Base-by-base conservation (phyloP, 371 early-diverging fungal species). In the Blakeslea trispora region DNA sequence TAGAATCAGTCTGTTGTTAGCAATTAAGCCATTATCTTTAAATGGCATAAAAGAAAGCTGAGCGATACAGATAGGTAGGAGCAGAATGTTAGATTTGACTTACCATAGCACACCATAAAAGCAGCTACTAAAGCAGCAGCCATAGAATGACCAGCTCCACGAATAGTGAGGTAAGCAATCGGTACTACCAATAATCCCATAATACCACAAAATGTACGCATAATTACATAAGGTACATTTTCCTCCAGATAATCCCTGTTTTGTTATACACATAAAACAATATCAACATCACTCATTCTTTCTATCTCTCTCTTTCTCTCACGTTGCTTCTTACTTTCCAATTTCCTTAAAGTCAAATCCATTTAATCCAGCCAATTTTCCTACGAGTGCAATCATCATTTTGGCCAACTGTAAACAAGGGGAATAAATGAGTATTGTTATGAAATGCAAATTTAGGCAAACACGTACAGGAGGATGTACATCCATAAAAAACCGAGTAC, bases 401-500 rank as follows among this genome's bases (percentile, higher is more conserved):
- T 98, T 99, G 24, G 98, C 99, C 35, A 99, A 57, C 77, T 77
- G 53, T 22, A 17, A 15, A 45, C 24, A 40, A 14, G 11, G 37
- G 5, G 6, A 32, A 32, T 32, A 32, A 37, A 28, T 28, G 3
- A 28, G 28, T 7, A 28, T 28, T 5, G 7, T 28, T 7, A 28
- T 28, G 28, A 28, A 28, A 28, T 22, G 21, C 21, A 19, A n/a
- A 0, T 21, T 21, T 11, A 31, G 10, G 13, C 14, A 18, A 39
- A 39, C 18, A 49, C 14, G 11, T 71, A 71, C 71, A 13, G 71
- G 71, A 44, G 71, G 71, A 58, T 71, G 71, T 18, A 99, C 99
- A 70, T 99, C 99, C 81, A 99, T 98, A 75, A 90, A 98, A 77
- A 94, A 99, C 55, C 85, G 79, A 13, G 95, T 80, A 13, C 86